Conservation (phyloP, 2,329 filamentous ascomycete species). For the Cytospora schulzeri region DNA sequence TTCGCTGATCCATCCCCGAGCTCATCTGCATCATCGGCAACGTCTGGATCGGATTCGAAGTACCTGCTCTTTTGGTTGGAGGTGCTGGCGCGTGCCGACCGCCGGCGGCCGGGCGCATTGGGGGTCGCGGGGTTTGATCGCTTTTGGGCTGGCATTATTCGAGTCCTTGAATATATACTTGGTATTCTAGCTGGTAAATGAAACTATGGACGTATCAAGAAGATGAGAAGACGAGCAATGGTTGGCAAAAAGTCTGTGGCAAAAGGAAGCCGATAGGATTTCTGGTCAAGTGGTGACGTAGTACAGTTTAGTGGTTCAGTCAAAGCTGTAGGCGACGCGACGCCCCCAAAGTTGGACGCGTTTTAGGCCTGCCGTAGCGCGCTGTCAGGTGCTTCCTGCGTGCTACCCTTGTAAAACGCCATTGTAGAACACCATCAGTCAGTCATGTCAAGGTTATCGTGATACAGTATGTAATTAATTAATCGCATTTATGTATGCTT, state of each 20-base stretch:
- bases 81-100: slow-evolving; percentile 50
- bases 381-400: not conserved
- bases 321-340: not conserved
- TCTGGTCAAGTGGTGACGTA: not conserved
- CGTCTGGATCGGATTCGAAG: slow-evolving; percentile 46
- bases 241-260: not conserved
- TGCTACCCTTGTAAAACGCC: not conserved
- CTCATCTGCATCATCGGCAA: slow-evolving; percentile 25
- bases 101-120: slow-evolving; percentile 40
- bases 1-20: not conserved
- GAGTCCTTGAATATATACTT: too few species aligned
- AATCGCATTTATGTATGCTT: not conserved
- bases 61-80: slow-evolving; percentile 52
- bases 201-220: too few species aligned
- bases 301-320: not conserved
- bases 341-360: not conserved
- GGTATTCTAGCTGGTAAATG: too few species aligned
- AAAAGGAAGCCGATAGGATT: not conserved
- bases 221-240: not conserved
- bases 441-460: not conserved
- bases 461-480: not conserved
- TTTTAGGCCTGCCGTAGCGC: not conserved
- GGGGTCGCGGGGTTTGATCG: slow-evolving; percentile 38
- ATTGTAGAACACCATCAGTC: not conserved
- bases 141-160: slow-evolving; percentile 30